These are phyloP conservation scores for Solanum virginianum DNA, from an alignment of 257 asterid genomes.

Conservation along the genomic window DNA sequence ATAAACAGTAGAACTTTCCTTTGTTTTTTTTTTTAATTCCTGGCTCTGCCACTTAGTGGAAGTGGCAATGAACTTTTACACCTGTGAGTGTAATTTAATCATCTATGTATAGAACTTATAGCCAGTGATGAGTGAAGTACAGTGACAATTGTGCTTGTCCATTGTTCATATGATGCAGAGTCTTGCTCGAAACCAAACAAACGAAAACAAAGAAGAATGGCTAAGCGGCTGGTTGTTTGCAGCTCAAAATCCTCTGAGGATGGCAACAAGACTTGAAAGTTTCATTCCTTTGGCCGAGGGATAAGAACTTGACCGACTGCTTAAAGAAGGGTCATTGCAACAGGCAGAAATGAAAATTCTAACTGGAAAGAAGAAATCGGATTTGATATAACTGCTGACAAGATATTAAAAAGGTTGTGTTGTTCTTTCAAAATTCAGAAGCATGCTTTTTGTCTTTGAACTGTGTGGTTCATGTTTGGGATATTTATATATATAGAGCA, in stretches of 20 bases:
- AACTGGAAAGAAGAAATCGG: neutral
- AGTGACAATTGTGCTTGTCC: neutral
- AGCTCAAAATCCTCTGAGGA: neutral
- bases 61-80: neutral
- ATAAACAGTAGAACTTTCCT: neutral
- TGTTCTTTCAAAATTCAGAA: neutral
- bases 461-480: neutral
- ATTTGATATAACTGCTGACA: neutral
- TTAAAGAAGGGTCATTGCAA: neutral
- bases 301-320: neutral
- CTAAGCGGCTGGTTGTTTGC: slow-evolving; percentile 29
- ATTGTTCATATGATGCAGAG: slow-evolving; percentile 11
- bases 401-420: neutral
- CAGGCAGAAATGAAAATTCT: neutral
- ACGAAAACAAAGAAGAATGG: slow-evolving; percentile 43
- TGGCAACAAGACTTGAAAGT: neutral
- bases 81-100: neutral
- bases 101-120: neutral
- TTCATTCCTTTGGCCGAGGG: neutral
- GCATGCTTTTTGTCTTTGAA: neutral
- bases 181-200: slow-evolving; percentile 23
- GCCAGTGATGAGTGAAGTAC: neutral
- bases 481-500: neutral
- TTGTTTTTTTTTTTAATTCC: neutral
- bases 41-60: neutral